Conservation (phyloP, 2,329 filamentous ascomycete species). For the Aaosphaeria pasadenensis region DNA sequence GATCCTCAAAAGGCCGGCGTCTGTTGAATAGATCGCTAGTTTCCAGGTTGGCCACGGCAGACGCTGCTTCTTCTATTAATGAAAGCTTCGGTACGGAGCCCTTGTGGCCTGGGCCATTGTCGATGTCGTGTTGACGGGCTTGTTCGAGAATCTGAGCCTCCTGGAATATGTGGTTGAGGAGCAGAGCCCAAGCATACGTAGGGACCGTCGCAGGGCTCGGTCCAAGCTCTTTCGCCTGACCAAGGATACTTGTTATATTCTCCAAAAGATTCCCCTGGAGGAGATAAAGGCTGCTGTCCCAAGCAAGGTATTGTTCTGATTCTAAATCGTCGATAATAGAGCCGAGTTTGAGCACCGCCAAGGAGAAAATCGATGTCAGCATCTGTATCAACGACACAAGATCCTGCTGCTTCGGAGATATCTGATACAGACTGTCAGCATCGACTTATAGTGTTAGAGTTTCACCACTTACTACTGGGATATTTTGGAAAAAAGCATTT, state of each 20-base stretch:
- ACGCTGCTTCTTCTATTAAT: constrained; percentile 25
- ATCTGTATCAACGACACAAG: constrained; percentile 65
- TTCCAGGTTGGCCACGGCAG: constrained; percentile 19
- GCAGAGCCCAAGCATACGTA: constrained; percentile 76
- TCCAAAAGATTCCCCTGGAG: constrained; percentile 67
- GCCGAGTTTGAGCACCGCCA: constrained; percentile 69
- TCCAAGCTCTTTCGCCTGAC: constrained; percentile 52
- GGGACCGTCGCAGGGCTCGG: constrained; percentile 67
- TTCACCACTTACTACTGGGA: constrained; percentile 52
- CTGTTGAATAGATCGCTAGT: constrained; percentile 23
- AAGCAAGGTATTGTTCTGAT: constrained; percentile 19
- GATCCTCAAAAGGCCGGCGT: constrained; percentile 19
- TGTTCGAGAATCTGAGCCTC: constrained; percentile 21
- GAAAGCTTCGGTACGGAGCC: constrained; percentile 12
- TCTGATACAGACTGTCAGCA: constrained; percentile 18
- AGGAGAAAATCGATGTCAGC: constrained; percentile 66
- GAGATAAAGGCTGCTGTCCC: constrained; percentile 58
- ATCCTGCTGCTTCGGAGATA: constrained; percentile 39
- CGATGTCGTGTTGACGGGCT: constrained; percentile 24
- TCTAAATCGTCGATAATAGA: constrained; percentile 52
- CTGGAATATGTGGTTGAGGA: constrained; percentile 41
- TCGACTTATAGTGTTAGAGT: background rate
- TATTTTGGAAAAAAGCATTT: constrained; percentile 61
- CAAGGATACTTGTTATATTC: constrained; percentile 69
- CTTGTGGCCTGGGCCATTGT: constrained; percentile 9